Conservation (phyloP, 2,329 filamentous ascomycete species). For the Orbilia blumenaviensis region DNA sequence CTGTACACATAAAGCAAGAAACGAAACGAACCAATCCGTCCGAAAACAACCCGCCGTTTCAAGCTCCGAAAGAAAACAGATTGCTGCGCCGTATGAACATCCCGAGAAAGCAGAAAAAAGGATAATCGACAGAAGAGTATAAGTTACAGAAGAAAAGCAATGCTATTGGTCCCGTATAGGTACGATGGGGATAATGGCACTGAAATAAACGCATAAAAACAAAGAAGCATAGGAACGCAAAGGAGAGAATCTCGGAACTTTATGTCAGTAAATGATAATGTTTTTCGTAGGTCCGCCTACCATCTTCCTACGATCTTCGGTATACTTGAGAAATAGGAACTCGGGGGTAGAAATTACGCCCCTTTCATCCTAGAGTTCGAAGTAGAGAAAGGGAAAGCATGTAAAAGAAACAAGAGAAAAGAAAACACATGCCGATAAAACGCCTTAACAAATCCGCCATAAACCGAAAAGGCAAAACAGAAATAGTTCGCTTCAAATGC, state of each 20-base stretch:
- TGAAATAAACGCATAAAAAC: constrained; percentile 6
- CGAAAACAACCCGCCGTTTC: constrained; percentile 54
- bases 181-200: constrained; percentile 24
- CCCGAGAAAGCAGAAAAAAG: constrained; percentile 33
- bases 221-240: constrained; percentile 9
- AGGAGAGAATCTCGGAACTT: neutral
- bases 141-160: constrained; percentile 52
- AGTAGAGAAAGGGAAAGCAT: too few species aligned
- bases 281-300: constrained; percentile 22
- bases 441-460: constrained; percentile 25
- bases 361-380: constrained; percentile 9
- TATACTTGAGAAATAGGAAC: constrained; percentile 22
- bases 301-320: constrained; percentile 36
- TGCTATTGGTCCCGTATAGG: constrained; percentile 19
- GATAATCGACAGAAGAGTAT: constrained; percentile 17
- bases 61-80: constrained; percentile 52
- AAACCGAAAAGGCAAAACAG: constrained; percentile 10
- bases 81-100: constrained; percentile 53
- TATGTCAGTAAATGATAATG: constrained; percentile 43
- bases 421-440: constrained; percentile 37
- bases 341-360: constrained; percentile 12
- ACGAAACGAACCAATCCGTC: constrained; percentile 54
- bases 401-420: constrained; percentile 15
- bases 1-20: constrained; percentile 54
- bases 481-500: constrained; percentile 48